Conservation (phyloP, 2,329 filamentous ascomycete genomes). For the Colletotrichum falcatum region DNA sequence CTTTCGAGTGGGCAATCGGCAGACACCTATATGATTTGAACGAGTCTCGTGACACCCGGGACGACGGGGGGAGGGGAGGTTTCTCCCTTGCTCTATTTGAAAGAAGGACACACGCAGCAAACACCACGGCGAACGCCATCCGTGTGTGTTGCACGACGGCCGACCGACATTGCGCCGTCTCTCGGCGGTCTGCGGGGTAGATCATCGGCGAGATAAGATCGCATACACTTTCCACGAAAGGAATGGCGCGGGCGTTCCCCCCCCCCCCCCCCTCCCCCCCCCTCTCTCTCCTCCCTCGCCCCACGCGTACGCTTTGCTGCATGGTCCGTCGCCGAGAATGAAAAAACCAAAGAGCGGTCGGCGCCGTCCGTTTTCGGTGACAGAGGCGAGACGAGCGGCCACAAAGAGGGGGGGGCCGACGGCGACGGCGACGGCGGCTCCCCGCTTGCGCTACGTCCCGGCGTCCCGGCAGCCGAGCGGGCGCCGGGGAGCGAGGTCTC, state of each 20-base stretch:
- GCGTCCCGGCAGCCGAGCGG: slow-evolving; percentile 39
- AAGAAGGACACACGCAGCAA: background rate
- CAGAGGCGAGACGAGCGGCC: background rate
- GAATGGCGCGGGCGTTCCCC: background rate
- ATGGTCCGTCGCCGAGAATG: background rate
- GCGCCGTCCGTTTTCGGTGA: background rate
- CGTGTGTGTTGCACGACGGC: background rate
- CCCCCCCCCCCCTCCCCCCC: too few relatives aligned
- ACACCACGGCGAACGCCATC: background rate
- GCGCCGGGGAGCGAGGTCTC: slow-evolving; percentile 54
- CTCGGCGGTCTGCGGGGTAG: slow-evolving; percentile 3
- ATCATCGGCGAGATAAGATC: background rate
- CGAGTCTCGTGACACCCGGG: background rate
- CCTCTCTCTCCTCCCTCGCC: too few relatives aligned
- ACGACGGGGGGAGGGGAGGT: too few relatives aligned
- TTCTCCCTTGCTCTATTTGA: background rate
- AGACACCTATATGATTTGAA: too few relatives aligned
- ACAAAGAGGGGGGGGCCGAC: too few relatives aligned
- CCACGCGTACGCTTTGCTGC: background rate
- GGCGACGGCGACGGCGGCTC: too few relatives aligned
- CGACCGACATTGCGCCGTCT: background rate
- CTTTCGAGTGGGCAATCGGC: too few relatives aligned
- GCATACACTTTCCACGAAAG: slow-evolving; percentile 7
- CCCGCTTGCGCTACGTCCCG: background rate
- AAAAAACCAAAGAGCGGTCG: background rate